These are phyloP conservation scores for Solanum sejunctum DNA, from an alignment of 257 asterid species.

Conservation along the genomic window DNA sequence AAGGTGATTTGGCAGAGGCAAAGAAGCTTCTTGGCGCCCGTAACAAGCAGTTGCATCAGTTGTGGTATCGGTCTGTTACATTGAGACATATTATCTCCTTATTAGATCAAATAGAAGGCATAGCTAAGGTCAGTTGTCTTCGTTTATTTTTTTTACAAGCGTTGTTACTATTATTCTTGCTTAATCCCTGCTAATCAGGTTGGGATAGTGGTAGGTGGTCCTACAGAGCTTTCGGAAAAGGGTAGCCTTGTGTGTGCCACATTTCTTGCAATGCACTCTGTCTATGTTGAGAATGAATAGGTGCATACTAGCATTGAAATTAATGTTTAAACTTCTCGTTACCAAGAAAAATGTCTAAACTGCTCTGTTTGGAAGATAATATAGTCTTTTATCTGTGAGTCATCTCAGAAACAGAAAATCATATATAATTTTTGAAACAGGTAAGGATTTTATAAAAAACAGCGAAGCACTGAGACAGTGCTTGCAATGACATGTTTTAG, in stretches of 20 bases:
- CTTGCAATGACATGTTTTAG: neutral
- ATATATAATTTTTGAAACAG: neutral
- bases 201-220: neutral
- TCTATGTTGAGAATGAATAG: neutral
- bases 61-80: slow-evolving; percentile 97
- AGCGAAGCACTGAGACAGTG: neutral
- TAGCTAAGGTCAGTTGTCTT: slow-evolving; percentile 64
- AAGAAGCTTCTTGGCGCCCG: slow-evolving; percentile 83
- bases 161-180: neutral
- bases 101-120: slow-evolving; percentile 96
- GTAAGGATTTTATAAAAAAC: neutral
- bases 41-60: slow-evolving; percentile 94
- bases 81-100: slow-evolving; percentile 89
- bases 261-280: neutral
- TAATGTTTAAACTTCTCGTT: neutral
- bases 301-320: neutral
- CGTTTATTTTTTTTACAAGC: neutral
- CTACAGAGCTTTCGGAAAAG: neutral
- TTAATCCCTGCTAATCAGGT: neutral
- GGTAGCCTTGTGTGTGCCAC: neutral
- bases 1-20: slow-evolving; percentile 77
- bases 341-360: neutral
- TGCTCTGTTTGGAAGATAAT: neutral
- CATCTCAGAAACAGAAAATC: neutral
- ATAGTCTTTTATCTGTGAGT: neutral